Evolutionary conservation across 768 basidiomycete species (phyloP).

Genomic region (Trametes villosa): DNA sequence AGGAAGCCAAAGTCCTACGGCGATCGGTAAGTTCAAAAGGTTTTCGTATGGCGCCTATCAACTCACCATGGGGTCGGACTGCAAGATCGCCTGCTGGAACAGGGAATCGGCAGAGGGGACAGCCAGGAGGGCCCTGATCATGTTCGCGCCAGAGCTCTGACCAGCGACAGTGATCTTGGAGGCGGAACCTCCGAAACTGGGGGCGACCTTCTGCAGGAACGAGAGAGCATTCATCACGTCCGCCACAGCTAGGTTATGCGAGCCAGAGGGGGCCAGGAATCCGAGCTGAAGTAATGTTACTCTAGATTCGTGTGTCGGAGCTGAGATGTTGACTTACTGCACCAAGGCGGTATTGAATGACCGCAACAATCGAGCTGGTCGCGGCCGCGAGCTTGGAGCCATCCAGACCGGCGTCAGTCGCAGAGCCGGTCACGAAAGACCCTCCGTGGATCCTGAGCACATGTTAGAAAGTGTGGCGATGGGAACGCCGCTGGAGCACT

Average conservation of each 20-base stretch:
- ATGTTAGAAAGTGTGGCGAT: not conserved
- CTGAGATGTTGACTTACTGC: conserved; percentile 49
- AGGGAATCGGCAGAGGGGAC: conserved; percentile 69
- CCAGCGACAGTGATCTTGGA: conserved; percentile 77
- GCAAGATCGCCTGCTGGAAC: conserved; percentile 79
- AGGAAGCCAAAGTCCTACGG: conserved; percentile 75
- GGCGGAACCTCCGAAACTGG: conserved; percentile 68
- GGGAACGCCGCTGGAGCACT: conserved; percentile 22
- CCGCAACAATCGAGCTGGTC: conserved; percentile 77
- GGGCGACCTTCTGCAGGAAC: conserved; percentile 60
- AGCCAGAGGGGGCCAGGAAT: conserved; percentile 70
- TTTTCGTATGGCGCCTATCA: not conserved
- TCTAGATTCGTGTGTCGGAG: conserved; percentile 12
- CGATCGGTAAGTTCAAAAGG: not conserved
- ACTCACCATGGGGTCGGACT: conserved; percentile 86
- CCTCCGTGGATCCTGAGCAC: conserved; percentile 83
- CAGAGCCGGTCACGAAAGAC: conserved; percentile 73
- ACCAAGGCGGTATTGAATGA: conserved; percentile 85
- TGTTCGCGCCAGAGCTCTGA: conserved; percentile 78
- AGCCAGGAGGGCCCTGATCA: conserved; percentile 79
- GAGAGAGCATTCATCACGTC: conserved; percentile 68
- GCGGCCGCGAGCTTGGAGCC: conserved; percentile 73
- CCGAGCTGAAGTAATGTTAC: conserved; percentile 64
- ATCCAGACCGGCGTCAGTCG: conserved; percentile 73
- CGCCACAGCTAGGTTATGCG: conserved; percentile 71